phyloP scores from a whole-genome alignment of 805 yeast species.

The Danielia oregonensis region DNA sequence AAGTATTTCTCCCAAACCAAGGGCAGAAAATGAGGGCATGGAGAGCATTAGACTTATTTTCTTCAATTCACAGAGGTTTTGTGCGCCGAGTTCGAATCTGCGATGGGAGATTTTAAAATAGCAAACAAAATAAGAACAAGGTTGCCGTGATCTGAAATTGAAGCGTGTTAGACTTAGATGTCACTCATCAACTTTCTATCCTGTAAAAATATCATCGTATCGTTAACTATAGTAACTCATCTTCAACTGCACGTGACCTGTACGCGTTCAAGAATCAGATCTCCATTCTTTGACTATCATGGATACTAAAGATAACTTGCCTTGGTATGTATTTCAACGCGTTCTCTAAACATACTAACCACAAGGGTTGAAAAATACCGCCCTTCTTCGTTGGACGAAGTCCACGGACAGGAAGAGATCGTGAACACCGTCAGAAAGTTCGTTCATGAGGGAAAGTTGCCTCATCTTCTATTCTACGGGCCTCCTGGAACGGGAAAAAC shows the following conservation, averaged over 20 bases:
- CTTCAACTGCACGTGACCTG: background rate
- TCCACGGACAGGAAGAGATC: constrained; percentile 86
- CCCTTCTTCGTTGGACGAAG: constrained; percentile 78
- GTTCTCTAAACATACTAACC: constrained; percentile 15
- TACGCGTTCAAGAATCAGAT: background rate
- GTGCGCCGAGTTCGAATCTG: background rate
- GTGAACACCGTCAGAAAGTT: constrained; percentile 82
- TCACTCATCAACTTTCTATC: no score
- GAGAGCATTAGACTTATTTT: background rate
- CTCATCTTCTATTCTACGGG: constrained; percentile 91
- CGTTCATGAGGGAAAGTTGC: constrained; percentile 76
- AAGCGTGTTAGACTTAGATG: no score
- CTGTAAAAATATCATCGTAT: no score
- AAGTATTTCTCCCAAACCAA: no score
- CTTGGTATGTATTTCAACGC: constrained; percentile 13
- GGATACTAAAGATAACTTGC: constrained; percentile 15
- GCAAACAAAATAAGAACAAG: no score
- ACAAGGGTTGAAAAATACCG: constrained; percentile 89
- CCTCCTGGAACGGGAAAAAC: constrained; percentile 96
- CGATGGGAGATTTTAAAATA: background rate
- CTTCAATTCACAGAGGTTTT: background rate
- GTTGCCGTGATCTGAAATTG: no score
- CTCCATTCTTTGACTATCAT: constrained; percentile 3
- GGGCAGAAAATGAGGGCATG: no score
- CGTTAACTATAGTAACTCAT: no score